These are phyloP conservation scores for Phytophthora capsici DNA, from an alignment of 352 stramenopile species.

Conservation along the genomic window DNA sequence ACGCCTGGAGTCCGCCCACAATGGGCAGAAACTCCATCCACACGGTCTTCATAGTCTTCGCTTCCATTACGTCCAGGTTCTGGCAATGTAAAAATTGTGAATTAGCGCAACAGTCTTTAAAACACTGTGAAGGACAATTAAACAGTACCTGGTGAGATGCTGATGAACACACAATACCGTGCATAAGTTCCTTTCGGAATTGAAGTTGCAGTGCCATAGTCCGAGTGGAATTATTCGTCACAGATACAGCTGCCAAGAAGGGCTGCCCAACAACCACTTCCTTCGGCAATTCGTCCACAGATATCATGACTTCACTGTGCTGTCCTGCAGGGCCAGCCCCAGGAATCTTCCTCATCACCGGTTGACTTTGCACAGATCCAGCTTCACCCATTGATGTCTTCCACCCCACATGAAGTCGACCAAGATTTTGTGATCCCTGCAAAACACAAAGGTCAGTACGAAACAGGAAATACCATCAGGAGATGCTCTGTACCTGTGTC, in stretches of 20 bases:
- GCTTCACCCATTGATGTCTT: slow-evolving; percentile 84
- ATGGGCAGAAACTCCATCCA: slow-evolving; percentile 73
- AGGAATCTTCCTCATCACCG: slow-evolving; percentile 65
- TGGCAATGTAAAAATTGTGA: slow-evolving; percentile 18
- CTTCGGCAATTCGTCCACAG: slow-evolving; percentile 52
- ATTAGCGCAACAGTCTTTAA: no score
- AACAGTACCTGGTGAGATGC: slow-evolving; percentile 72
- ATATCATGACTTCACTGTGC: slow-evolving; percentile 52
- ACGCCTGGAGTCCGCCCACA: slow-evolving; percentile 67
- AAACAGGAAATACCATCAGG: background rate
- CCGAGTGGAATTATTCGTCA: slow-evolving; percentile 77
- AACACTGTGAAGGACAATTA: no score
- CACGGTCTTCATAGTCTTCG: slow-evolving; percentile 50
- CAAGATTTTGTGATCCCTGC: slow-evolving; percentile 69
- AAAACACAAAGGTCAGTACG: background rate
- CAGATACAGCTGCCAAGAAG: slow-evolving; percentile 56
- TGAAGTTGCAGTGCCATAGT: slow-evolving; percentile 76
- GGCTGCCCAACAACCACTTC: slow-evolving; percentile 55
- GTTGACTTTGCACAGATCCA: slow-evolving; percentile 81
- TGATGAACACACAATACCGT: slow-evolving; percentile 73
- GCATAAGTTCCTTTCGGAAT: slow-evolving; percentile 75
- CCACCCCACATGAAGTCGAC: slow-evolving; percentile 82
- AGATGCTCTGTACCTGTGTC: slow-evolving; percentile 34
- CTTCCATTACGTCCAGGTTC: slow-evolving; percentile 70
- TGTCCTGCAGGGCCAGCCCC: slow-evolving; percentile 18